Base-by-base conservation (phyloP, 495 filamentous ascomycete genomes). In the Daldinia loculata region DNA sequence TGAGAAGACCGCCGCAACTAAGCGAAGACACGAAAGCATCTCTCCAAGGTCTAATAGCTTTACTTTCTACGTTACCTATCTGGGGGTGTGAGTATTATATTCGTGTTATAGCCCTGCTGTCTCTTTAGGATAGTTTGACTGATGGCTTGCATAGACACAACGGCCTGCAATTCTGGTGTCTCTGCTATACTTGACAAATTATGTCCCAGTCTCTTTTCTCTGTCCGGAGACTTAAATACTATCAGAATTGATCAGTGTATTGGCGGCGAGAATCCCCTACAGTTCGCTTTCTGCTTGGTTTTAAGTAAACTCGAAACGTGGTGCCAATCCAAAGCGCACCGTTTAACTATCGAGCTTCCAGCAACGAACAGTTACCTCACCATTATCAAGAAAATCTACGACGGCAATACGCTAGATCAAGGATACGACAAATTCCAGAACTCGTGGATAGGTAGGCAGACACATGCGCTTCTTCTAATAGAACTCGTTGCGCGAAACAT, bases 11-110 rank as follows among this genome's bases (percentile, higher is more conserved):
- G 0, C 61, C 19, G 43, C 45, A 57, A 30, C 19, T 69, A 17
- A 51, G 27, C 26, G 32, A 61, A 2, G 66, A 69, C 12, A 60
- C 66, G 9, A 45, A 63, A 26, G 34, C 29, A 15, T 66, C 62
- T 38, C 48, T 73, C 3, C 51, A 14, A 32, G 70, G 70, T 17
- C 8, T 70, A 5, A 17, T 73, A 12, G 70, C 14, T 7, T 70
- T 73, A 8, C 62, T 73, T 12, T 30, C 66, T 26, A 73, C 66
- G 52, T 26, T 73, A 39, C 66, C 62, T 7, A 45, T 73, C n/a
- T 73, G 70, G 70, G 70, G 70, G 27, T 69, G 70, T 73, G 8
- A 66, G 70, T 66, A 19, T 14, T 2, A 26, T 45, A 24, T 53
- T 17, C 12, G 12, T 6, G 9, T 15, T 19, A 14, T 27, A 22